A percentile compares a stretch with the other conserved stretches of the same genome.
These are phyloP conservation scores for Chaetomium cochliodes DNA, from an alignment of 495 filamentous ascomycete genomes.

Conservation along the genomic window DNA sequence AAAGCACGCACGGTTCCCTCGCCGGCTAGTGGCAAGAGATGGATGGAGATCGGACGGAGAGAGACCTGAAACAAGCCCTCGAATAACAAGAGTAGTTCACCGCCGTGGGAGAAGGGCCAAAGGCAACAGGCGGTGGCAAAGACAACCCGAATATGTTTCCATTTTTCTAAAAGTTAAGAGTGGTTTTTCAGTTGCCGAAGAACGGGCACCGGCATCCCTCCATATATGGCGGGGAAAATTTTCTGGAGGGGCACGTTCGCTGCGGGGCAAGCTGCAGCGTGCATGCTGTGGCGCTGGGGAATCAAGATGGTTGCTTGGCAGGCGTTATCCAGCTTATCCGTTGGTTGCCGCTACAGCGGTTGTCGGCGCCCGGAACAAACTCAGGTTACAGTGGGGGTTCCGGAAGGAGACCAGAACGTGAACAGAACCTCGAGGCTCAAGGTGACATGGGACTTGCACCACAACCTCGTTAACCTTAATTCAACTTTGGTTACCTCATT, in stretches of 20 bases:
- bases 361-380: background rate
- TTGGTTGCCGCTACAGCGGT: constrained; percentile 10
- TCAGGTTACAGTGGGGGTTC: constrained; percentile 2
- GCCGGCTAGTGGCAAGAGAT: background rate
- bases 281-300: background rate
- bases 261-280: constrained; percentile 6
- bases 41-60: background rate
- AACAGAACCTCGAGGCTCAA: background rate
- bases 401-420: background rate
- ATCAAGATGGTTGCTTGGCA: background rate
- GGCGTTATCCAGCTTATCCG: background rate
- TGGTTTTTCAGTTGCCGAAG: constrained; percentile 7
- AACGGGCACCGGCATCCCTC: background rate
- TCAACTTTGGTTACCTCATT: background rate
- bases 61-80: background rate
- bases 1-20: background rate
- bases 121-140: constrained; percentile 11
- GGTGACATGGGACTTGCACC: background rate
- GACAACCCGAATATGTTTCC: background rate
- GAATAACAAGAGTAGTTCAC: constrained; percentile 1
- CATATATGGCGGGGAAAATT: constrained; percentile 24
- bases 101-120: constrained; percentile 18
- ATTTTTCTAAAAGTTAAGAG: constrained; percentile 19
- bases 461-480: constrained; percentile 1
- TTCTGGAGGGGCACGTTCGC: constrained; percentile 14